A percentile compares a stretch with the other conserved stretches of the same genome.
phyloP scores from a whole-genome alignment of 2,329 filamentous ascomycete genomes.

The Exophiala calicioides region DNA sequence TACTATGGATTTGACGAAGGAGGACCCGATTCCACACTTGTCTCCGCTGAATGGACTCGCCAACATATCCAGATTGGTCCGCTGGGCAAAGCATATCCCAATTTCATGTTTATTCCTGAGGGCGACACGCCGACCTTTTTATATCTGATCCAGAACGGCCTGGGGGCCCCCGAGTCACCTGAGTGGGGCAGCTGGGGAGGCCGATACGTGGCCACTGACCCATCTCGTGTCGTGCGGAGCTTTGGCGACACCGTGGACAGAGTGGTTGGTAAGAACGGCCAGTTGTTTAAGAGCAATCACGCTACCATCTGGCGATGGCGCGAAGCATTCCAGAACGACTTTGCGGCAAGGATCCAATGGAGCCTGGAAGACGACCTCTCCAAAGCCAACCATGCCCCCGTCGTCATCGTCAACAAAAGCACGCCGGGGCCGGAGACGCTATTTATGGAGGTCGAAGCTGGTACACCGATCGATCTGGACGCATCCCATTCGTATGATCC shows the following conservation, averaged over 20 bases:
- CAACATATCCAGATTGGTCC: slow-evolving; percentile 56
- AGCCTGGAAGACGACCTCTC: slow-evolving; percentile 39
- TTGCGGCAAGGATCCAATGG: slow-evolving; percentile 53
- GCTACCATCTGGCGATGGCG: slow-evolving; percentile 58
- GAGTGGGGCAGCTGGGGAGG: slow-evolving; percentile 50
- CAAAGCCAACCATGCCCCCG: slow-evolving; percentile 46
- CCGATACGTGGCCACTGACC: slow-evolving; percentile 37
- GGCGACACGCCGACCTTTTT: slow-evolving; percentile 50
- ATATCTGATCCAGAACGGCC: slow-evolving; percentile 46
- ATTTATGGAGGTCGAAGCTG: slow-evolving; percentile 48
- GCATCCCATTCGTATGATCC: slow-evolving; percentile 34
- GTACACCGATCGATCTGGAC: slow-evolving; percentile 44
- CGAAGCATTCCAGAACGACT: slow-evolving; percentile 54
- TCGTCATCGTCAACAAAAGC: slow-evolving; percentile 46
- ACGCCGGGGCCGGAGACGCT: slow-evolving; percentile 48
- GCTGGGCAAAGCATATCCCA: slow-evolving; percentile 49
- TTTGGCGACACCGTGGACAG: slow-evolving; percentile 40
- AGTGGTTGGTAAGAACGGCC: slow-evolving; percentile 38
- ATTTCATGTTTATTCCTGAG: slow-evolving; percentile 55
- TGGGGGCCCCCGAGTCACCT: slow-evolving; percentile 41
- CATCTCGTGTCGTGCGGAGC: slow-evolving; percentile 13
- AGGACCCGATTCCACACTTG: slow-evolving; percentile 51
- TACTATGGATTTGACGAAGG: slow-evolving; percentile 51
- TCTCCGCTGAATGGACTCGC: slow-evolving; percentile 55
- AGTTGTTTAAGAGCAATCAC: slow-evolving; percentile 42